phyloP scores from a whole-genome alignment of 106 monocot genomes.

The Amphibolis antarctica region DNA sequence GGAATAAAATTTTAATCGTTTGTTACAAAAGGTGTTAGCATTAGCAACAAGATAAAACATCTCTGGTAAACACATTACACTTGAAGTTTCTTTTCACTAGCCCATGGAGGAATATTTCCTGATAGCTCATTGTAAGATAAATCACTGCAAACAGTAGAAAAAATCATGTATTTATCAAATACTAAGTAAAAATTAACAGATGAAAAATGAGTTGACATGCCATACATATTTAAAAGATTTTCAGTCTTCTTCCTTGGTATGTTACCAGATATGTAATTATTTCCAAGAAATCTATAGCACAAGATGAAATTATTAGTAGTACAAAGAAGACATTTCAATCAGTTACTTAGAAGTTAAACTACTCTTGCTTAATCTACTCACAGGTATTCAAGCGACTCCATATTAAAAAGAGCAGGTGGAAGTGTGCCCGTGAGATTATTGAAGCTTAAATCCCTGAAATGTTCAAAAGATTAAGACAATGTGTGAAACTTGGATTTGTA shows the following conservation, averaged over 20 bases:
- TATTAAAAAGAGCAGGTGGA: constrained; percentile 58
- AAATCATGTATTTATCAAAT: not conserved
- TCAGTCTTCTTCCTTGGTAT: too few species aligned
- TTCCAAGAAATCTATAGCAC: too few species aligned
- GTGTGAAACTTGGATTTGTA: too few species aligned
- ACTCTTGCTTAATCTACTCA: constrained; percentile 12
- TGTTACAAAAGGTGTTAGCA: too few species aligned
- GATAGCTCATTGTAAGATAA: constrained; percentile 7
- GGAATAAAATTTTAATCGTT: too few species aligned
- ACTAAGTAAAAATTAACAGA: not conserved
- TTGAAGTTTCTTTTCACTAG: too few species aligned
- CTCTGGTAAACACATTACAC: too few species aligned
- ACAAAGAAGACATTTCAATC: not conserved
- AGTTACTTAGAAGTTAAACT: not conserved
- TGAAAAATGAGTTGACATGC: not conserved
- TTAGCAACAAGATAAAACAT: too few species aligned
- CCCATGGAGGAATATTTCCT: constrained; percentile 2
- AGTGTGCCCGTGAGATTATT: constrained; percentile 71
- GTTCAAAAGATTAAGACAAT: too few species aligned
- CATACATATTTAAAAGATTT: not conserved
- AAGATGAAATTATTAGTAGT: constrained; percentile 1
- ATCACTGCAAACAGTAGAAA: constrained; percentile 10
- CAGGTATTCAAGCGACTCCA: constrained; percentile 34
- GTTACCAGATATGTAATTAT: too few species aligned
- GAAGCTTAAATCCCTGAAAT: constrained; percentile 96